Evolutionary conservation across 1,284 basidiomycete species (phyloP), one percentile per base, ranked within the genome.

Genomic region (Marasmius oreades): DNA sequence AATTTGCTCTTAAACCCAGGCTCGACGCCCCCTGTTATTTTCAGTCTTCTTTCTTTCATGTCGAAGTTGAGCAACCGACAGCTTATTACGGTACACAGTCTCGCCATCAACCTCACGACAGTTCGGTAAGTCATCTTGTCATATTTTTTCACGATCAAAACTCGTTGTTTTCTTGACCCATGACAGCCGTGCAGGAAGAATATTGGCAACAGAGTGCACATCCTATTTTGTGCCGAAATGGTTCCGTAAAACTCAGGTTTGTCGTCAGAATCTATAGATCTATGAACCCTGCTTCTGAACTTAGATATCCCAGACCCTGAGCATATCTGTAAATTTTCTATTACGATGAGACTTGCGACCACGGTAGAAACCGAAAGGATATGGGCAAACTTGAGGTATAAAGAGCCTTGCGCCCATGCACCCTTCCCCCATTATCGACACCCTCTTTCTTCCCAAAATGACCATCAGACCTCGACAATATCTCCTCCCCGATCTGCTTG

Each of bases 401-500:
- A 50, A 50, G 28, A 23, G 18, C 45, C 22, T 52, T 26, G 31
- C 20, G 23, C 18, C 23, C 47, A 48, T 11, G 33, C 26, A 12
- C 18, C 24, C 24, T 50, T 37, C 47, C 59, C 53, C 54, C 55
- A 59, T 43, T 53, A 60, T 61, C 52, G 50, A 50, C 47, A 51
- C 63, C 58, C 51, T 60, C 61, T 54, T 58, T 34, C 34, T 53
- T 33, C 26, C 52, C 42, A 53, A 55, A 44, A 78, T 77, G 72
- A 56, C 66, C 48, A 59, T 70, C 23, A 53, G 67, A 36, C 51
- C 65, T 31, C 64, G 64, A 23, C 73, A 73, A 53, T 82, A 84
- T 65, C 64, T 72, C 52, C 78, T 87, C 57, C 85, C 85, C 16
- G 81, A 86, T 66, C 78, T 86, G 51, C 68, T 79, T 46, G 62